Conservation (phyloP, 2,329 filamentous ascomycete species). For the Lasiodiplodia theobromae region DNA sequence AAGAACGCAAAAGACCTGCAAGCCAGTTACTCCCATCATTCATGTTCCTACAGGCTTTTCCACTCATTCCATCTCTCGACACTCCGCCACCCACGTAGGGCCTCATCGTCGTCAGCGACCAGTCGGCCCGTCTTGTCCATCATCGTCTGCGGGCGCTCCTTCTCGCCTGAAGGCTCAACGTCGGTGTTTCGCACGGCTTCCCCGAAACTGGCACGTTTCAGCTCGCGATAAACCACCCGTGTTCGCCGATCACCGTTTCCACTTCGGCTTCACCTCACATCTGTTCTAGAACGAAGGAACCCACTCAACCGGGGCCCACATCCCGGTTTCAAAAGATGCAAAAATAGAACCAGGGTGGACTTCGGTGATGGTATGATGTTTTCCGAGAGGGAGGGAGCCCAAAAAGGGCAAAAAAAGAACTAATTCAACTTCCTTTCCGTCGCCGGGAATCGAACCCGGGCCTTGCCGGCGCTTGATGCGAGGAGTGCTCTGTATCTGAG, state of each 20-base stretch:
- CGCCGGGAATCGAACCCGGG: slow-evolving; percentile 29
- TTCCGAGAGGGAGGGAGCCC: no score
- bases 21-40: no score
- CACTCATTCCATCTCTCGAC: background rate
- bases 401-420: background rate
- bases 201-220: background rate
- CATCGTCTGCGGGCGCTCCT: background rate
- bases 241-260: slow-evolving; percentile 1
- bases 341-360: background rate
- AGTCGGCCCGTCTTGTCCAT: background rate
- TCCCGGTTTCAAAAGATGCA: background rate
- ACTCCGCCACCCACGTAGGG: background rate
- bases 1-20: no score
- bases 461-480: slow-evolving; percentile 27
- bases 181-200: background rate
- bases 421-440: slow-evolving; percentile 15
- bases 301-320: background rate
- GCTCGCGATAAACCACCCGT: background rate
- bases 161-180: background rate
- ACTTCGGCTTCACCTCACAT: background rate
- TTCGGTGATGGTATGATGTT: no score
- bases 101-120: background rate
- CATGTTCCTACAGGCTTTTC: no score
- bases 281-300: background rate
- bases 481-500: slow-evolving; percentile 18